Evolutionary conservation across 768 basidiomycete genomes (phyloP), one percentile per base, ranked within the genome.

Genomic region (Mycena metata): DNA sequence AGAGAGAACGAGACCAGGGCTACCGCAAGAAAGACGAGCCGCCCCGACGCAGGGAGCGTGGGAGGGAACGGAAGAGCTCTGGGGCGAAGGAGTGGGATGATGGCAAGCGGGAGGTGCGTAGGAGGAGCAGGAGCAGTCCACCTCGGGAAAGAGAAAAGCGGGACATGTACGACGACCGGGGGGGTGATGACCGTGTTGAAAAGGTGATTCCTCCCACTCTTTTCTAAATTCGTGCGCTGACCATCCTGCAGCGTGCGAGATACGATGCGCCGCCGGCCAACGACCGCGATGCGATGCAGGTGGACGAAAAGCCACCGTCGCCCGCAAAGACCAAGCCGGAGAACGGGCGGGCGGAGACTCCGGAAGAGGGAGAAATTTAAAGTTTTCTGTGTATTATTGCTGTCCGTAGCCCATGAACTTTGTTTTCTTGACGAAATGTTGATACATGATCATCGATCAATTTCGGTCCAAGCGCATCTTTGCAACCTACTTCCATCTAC

Each of bases 301-400:
- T 81, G 23, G 85, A 81, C 69, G 84, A 84, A 49, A 84, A 81
- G 67, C 72, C 75, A 47, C 79, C 74, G 30, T 80, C 81, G 15
- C 73, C 79, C 43, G 76, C 76, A 64, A 62, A 65, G 26, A 15
- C 58, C 8, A 66, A 45, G 64, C 6, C 56, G 35, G 63, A 61
- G 23, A 71, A 68, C 11, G 80, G 79, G 16, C 84, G 92, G 54
- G 92, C 84, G 43, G 94, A 95, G 76, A 93, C 90, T 49, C 94
- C 94, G 3, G 94, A 96, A 81, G 94, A 96, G 77, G 94, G 94
- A 26, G 94, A 95, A 77, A 96, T 96, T 73, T 95, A 73, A 85
- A 69, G 16, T 58, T 24, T 1, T 62, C 50, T 56, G 52, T 56
- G 43, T 35, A 61, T 49, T 51, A 43, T n/a, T n/a, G n/a, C n/a